Conservation (phyloP, 2,329 filamentous ascomycete genomes). For the Exophiala spinifera region DNA sequence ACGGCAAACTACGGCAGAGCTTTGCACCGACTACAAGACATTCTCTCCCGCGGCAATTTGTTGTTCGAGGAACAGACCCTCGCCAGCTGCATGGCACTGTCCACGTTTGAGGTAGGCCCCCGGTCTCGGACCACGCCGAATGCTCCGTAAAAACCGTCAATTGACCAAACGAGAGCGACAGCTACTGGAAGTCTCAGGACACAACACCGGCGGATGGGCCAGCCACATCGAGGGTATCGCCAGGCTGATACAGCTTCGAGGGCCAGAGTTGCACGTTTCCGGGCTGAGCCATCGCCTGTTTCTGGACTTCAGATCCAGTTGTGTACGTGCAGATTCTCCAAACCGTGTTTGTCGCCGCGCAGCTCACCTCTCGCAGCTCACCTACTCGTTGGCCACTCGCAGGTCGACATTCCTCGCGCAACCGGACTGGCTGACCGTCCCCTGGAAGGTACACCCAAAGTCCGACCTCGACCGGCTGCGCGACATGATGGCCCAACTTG, state of each 20-base stretch:
- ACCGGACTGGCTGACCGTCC: conserved; percentile 32
- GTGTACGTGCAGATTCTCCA: conserved; percentile 6
- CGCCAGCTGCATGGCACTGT: conserved; percentile 12
- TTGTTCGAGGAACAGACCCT: conserved; percentile 15
- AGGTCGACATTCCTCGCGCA: conserved; percentile 31
- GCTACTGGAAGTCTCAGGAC: conserved; percentile 7
- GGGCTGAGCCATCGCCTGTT: conserved; percentile 37
- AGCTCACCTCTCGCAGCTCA: conserved; percentile 25
- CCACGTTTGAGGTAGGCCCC: conserved; percentile 8
- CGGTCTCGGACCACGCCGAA: not conserved
- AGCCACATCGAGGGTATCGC: conserved; percentile 10
- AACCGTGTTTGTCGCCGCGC: not conserved
- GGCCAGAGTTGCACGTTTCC: conserved; percentile 32
- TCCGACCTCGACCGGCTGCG: conserved; percentile 9
- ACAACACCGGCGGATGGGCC: conserved; percentile 8
- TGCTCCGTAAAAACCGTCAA: not conserved
- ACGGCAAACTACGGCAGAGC: conserved; percentile 12
- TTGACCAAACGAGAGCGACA: not conserved
- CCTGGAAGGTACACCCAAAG: conserved; percentile 33
- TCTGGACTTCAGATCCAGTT: conserved; percentile 31
- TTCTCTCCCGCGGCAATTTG: conserved; percentile 7
- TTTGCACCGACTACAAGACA: conserved; percentile 11
- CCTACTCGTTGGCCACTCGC: conserved; percentile 29
- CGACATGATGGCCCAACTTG: conserved; percentile 13
- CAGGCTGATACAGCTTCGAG: conserved; percentile 33